phyloP scores from a whole-genome alignment of 2,329 filamentous ascomycete genomes.

The Colletotrichum sp. region DNA sequence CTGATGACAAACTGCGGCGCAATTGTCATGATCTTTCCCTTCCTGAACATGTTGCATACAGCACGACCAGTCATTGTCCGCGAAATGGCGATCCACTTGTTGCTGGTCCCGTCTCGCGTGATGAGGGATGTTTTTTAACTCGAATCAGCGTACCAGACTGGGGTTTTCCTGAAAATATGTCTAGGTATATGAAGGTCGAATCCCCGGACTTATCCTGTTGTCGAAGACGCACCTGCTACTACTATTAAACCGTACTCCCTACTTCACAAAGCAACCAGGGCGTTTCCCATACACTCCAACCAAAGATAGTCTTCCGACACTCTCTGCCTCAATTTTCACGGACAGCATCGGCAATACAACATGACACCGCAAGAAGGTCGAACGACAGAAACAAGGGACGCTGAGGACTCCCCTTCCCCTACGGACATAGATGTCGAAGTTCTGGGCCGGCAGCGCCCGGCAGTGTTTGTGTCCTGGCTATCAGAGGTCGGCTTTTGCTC shows the following conservation, averaged over 20 bases:
- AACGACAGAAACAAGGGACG: background rate
- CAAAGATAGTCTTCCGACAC: background rate
- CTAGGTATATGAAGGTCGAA: background rate
- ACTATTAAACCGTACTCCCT: background rate
- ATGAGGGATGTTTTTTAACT: background rate
- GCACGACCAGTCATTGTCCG: background rate
- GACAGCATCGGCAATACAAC: background rate
- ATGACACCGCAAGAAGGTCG: background rate
- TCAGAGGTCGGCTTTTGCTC: constrained; percentile 67
- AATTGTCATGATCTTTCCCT: background rate
- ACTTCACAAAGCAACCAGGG: background rate
- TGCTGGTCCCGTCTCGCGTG: background rate
- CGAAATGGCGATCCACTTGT: background rate
- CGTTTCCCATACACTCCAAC: background rate
- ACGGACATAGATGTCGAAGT: constrained; percentile 54
- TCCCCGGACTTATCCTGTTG: background rate
- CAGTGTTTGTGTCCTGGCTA: constrained; percentile 54
- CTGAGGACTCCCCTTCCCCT: background rate
- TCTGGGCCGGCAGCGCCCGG: constrained; percentile 66
- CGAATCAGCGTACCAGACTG: background rate
- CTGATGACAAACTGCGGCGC: background rate
- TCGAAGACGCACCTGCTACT: background rate
- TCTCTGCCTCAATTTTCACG: background rate
- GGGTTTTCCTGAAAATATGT: background rate
- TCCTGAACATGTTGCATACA: background rate